A percentile compares a stretch with the other conserved stretches of the same genome.
phyloP scores from a whole-genome alignment of 345 rosid species.

The Combretum micranthum region DNA sequence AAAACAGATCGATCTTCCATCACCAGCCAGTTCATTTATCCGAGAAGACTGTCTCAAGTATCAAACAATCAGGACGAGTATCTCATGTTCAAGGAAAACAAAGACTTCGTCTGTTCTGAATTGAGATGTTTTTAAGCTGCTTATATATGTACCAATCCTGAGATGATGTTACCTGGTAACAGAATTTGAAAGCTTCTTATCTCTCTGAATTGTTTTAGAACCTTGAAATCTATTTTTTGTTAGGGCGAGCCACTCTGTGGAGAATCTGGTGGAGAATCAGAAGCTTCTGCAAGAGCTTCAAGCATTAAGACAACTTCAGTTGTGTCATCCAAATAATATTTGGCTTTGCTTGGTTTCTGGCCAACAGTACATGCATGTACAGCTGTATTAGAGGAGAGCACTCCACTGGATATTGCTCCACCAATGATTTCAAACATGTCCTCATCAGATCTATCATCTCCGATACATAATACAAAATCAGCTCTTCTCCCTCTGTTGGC shows the following conservation, averaged over 20 bases:
- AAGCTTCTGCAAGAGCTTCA: slow-evolving; percentile 53
- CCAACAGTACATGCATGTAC: slow-evolving; percentile 87
- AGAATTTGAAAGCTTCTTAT: too few species aligned
- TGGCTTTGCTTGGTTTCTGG: slow-evolving; percentile 97
- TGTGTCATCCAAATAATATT: slow-evolving; percentile 73
- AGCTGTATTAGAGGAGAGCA: slow-evolving; percentile 33
- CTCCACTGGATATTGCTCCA: slow-evolving; percentile 25
- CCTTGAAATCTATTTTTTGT: neutral
- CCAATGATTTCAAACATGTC: slow-evolving; percentile 69
- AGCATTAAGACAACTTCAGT: slow-evolving; percentile 53
- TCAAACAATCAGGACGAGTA: too few species aligned
- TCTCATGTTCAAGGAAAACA: too few species aligned
- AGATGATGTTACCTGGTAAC: too few species aligned
- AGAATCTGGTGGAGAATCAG: slow-evolving; percentile 25
- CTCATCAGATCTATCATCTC: slow-evolving; percentile 73
- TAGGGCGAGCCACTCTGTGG: slow-evolving; percentile 22
- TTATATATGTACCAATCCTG: too few species aligned
- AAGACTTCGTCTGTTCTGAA: too few species aligned
- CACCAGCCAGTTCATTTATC: too few species aligned
- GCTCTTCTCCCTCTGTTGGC: slow-evolving; percentile 32
- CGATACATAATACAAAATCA: slow-evolving; percentile 65
- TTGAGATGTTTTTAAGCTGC: too few species aligned
- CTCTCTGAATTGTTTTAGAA: too few species aligned
- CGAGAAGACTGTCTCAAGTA: too few species aligned
- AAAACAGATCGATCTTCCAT: too few species aligned